phyloP scores from a whole-genome alignment of 805 yeast genomes.

The Yueomyces sinensis region DNA sequence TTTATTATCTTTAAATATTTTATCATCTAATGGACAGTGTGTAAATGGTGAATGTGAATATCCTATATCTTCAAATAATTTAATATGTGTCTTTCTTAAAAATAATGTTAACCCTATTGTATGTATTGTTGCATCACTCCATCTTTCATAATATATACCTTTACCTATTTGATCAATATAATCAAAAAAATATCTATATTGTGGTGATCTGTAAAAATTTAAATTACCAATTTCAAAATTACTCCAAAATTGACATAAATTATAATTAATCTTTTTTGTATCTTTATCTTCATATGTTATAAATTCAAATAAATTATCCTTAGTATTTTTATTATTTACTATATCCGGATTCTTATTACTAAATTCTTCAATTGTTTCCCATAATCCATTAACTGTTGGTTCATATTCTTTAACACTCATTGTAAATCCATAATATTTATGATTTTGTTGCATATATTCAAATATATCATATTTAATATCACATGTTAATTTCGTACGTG shows the following conservation, averaged over 20 bases:
- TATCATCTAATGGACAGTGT: conserved; percentile 62
- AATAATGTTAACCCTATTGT: conserved; percentile 69
- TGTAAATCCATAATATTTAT: conserved; percentile 64
- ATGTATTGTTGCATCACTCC: conserved; percentile 90
- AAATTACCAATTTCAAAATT: conserved; percentile 72
- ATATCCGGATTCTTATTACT: conserved; percentile 44
- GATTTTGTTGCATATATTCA: conserved; percentile 64
- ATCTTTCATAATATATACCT: conserved; percentile 81
- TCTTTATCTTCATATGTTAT: conserved; percentile 58
- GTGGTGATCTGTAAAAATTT: conserved; percentile 59
- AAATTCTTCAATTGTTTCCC: conserved; percentile 60
- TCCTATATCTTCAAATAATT: conserved; percentile 70
- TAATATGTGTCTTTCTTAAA: conserved; percentile 47
- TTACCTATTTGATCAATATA: conserved; percentile 54
- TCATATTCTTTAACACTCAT: conserved; percentile 56
- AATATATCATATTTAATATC: conserved; percentile 70
- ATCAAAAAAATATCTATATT: conserved; percentile 54
- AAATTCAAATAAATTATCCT: conserved; percentile 55
- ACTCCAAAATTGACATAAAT: conserved; percentile 82
- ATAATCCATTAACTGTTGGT: conserved; percentile 61
- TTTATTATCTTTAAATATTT: conserved; percentile 39
- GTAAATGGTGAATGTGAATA: conserved; percentile 64
- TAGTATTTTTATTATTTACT: conserved; percentile 17
- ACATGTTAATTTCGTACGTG: conserved; percentile 61
- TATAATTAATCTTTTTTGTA: conserved; percentile 32